Base-by-base conservation (phyloP, 1,139 yeast genomes). In the Lizanozyma gosingica region DNA sequence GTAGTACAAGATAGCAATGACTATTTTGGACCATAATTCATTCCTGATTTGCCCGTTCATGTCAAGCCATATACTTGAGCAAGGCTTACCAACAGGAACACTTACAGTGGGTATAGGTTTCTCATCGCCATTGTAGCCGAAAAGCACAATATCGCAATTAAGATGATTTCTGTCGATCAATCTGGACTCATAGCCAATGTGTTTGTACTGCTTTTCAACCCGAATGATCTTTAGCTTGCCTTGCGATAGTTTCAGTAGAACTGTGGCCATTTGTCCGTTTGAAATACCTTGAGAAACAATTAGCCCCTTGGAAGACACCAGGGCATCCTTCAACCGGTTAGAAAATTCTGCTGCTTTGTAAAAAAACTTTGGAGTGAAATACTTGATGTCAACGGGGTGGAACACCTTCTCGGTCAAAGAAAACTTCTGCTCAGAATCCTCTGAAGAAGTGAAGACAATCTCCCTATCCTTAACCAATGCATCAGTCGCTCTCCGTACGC, bases 11-110 rank as follows among this genome's bases (percentile, higher is more conserved):
- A 65, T 42, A 2, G 68, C 54, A 22, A 54, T 53, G 2, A 68
- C 43, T 3, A 69, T 54, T 40, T 59, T 62, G 2, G 48, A 51
- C 75, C 75, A 70, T 36, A 68, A 44, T 8, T 56, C 56, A 4
- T 57, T 50, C 45, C 66, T 63, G 8, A 70, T 62, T 37, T 55
- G 53, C 2, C 73, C 73, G 44, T 64, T 55, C 35, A 64, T 45
- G 40, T 65, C 72, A 8, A 67, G 50, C 76, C 76, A 70, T 4
- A 68, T 55, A 35, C 63, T 70, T 11, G 71, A 62, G 36, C 74
- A 64, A 2, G 72, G 63, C 36, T 57, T 60, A 1, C 66, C 67
- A 14, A 59, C 52, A 1, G 76, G 76, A 2, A 69, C 63, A 1
- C 67, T 62, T 1, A 53, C 51, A 33, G 39, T 50, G 29, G 29